Conservation (phyloP, 164 flowering plant genomes). For the Aristolochia fimbriata region DNA sequence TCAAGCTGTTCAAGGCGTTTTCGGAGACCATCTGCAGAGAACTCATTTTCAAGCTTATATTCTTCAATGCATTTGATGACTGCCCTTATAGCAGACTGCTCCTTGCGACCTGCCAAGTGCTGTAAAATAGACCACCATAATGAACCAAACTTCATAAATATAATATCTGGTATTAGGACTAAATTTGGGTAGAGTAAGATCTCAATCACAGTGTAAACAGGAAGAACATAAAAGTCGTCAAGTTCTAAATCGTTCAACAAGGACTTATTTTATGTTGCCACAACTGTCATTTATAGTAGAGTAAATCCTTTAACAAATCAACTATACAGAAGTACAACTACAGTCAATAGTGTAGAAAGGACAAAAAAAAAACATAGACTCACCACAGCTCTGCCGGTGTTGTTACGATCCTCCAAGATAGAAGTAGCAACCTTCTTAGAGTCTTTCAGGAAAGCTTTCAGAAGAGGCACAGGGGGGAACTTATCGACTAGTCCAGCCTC, state of each 20-base stretch:
- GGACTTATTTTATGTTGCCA: neutral
- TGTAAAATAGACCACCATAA: conserved; percentile 12
- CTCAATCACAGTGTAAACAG: neutral
- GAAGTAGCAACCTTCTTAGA: conserved; percentile 68
- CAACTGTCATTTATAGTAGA: neutral
- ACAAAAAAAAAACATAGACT: neutral
- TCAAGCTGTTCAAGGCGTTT: conserved; percentile 90
- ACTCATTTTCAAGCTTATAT: conserved; percentile 80
- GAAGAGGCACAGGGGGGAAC: conserved; percentile 81
- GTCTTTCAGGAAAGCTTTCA: conserved; percentile 76
- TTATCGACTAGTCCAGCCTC: conserved; percentile 82
- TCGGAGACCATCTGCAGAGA: conserved; percentile 78
- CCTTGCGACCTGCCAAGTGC: conserved; percentile 76
- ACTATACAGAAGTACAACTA: neutral
- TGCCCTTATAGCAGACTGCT: conserved; percentile 85
- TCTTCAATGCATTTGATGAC: conserved; percentile 93
- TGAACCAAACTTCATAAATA: too few relatives aligned
- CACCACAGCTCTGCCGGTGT: conserved; percentile 68
- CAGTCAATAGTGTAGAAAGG: neutral
- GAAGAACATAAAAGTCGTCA: neutral
- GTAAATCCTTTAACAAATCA: neutral
- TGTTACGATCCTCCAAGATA: conserved; percentile 58
- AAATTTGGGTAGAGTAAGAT: too few relatives aligned
- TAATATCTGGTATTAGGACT: too few relatives aligned
- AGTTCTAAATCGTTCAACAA: neutral